Conservation (phyloP, 2,329 filamentous ascomycete species). For the Nakataea oryzae region DNA sequence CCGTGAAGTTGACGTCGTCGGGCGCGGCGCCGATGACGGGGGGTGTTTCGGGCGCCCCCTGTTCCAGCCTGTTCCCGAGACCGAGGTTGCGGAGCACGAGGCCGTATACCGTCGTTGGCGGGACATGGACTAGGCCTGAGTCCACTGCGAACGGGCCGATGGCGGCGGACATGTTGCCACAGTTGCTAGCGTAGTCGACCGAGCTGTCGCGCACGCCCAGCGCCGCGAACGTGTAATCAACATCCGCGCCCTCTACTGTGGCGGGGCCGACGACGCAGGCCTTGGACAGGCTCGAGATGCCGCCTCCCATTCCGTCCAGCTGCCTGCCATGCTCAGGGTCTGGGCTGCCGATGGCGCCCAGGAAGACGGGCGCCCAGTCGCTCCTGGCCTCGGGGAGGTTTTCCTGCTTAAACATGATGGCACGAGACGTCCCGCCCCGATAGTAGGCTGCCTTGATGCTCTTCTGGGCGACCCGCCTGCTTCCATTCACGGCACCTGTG, state of each 20-base stretch:
- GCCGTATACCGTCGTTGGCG: not conserved
- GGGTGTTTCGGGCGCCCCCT: slow-evolving; percentile 14
- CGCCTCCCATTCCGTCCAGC: slow-evolving; percentile 61
- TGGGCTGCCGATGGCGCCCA: slow-evolving; percentile 48
- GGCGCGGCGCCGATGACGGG: not conserved
- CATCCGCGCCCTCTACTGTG: slow-evolving; percentile 35
- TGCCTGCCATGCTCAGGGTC: slow-evolving; percentile 49
- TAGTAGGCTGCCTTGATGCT: slow-evolving; percentile 44
- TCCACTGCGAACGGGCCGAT: slow-evolving; percentile 58
- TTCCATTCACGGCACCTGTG: too few species aligned
- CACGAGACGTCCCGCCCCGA: slow-evolving; percentile 60
- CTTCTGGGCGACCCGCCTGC: slow-evolving; percentile 1
- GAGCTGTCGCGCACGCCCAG: slow-evolving; percentile 50
- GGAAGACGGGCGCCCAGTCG: slow-evolving; percentile 44
- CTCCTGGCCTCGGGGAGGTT: slow-evolving; percentile 35
- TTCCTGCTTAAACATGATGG: slow-evolving; percentile 45
- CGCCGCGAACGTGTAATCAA: slow-evolving; percentile 64
- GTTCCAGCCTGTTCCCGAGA: not conserved
- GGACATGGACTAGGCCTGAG: slow-evolving; percentile 24
- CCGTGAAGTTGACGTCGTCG: slow-evolving; percentile 17
- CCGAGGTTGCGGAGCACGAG: not conserved
- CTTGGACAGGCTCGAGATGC: slow-evolving; percentile 60
- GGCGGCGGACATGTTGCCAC: slow-evolving; percentile 62
- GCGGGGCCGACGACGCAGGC: slow-evolving; percentile 54
- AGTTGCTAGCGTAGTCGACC: slow-evolving; percentile 61